These are phyloP conservation scores for Didymella pinodella DNA, from an alignment of 2,329 filamentous ascomycete genomes.

Conservation along the genomic window DNA sequence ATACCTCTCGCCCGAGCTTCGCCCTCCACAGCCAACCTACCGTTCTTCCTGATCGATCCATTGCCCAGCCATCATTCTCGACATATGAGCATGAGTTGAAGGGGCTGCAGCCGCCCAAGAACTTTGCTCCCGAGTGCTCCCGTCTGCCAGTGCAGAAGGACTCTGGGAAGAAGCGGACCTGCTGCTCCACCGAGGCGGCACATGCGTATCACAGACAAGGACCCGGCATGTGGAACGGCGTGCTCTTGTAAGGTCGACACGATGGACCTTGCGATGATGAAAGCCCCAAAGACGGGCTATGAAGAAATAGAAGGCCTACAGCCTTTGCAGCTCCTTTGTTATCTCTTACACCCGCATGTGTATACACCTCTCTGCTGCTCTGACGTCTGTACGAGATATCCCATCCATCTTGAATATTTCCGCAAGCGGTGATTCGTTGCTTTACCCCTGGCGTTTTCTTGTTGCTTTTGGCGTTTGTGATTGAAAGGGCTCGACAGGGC, in stretches of 20 bases:
- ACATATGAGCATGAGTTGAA: conserved; percentile 40
- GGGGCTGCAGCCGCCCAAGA: conserved; percentile 51
- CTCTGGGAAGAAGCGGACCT: conserved; percentile 69
- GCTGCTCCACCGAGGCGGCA: conserved; percentile 68
- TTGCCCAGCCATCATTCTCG: conserved; percentile 44
- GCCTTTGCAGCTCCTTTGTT: conserved; percentile 18
- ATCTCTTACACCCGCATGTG: conserved; percentile 15
- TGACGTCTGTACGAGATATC: conserved; percentile 17
- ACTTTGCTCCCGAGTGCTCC: conserved; percentile 50
- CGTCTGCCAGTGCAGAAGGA: conserved; percentile 56
- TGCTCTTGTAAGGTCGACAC: conserved; percentile 53
- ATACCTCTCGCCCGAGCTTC: conserved; percentile 49
- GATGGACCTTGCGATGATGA: conserved; percentile 9
- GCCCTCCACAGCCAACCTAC: conserved; percentile 48
- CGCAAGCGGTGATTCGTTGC: background rate
- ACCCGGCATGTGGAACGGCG: conserved; percentile 72
- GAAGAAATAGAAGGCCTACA: conserved; percentile 28
- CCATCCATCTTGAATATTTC: conserved; percentile 1
- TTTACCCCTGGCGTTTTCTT: background rate
- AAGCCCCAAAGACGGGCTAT: conserved; percentile 29
- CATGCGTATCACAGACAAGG: conserved; percentile 62
- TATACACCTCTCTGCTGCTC: conserved; percentile 20
- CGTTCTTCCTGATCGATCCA: conserved; percentile 48
- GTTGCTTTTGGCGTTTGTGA: conserved; percentile 6
- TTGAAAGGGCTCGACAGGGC: conserved; percentile 17